phyloP scores from a whole-genome alignment of 2,329 filamentous ascomycete species.

The Onygena corvina region DNA sequence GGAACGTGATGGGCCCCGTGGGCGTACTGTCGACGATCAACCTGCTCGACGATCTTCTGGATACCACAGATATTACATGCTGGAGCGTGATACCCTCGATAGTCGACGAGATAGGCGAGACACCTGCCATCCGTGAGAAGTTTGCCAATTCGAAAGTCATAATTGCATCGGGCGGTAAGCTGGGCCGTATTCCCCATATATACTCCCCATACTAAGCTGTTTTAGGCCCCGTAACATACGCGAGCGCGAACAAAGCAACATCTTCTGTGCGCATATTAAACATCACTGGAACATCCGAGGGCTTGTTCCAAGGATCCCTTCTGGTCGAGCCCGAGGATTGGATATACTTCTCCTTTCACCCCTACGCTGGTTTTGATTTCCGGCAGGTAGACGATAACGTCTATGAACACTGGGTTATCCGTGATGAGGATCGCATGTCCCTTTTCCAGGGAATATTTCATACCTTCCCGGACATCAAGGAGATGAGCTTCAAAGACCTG shows the following conservation, averaged over 20 bases:
- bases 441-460: constrained; percentile 2
- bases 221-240: too few species aligned
- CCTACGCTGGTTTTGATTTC: neutral
- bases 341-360: constrained; percentile 6
- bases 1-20: too few species aligned
- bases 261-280: neutral
- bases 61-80: too few species aligned
- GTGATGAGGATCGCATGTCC: neutral
- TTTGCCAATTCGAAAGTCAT: neutral
- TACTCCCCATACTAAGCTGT: too few species aligned
- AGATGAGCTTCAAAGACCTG: neutral
- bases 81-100: too few species aligned
- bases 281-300: neutral
- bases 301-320: neutral
- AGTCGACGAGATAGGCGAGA: too few species aligned
- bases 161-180: neutral
- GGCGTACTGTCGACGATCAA: too few species aligned
- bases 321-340: neutral
- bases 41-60: too few species aligned
- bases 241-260: too few species aligned
- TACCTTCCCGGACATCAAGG: constrained; percentile 2
- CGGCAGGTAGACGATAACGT: neutral
- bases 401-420: neutral
- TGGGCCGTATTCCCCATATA: too few species aligned
- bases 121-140: too few species aligned